Conservation (phyloP, 78 protist genomes). For the Mastigamoeba balamuthi region DNA sequence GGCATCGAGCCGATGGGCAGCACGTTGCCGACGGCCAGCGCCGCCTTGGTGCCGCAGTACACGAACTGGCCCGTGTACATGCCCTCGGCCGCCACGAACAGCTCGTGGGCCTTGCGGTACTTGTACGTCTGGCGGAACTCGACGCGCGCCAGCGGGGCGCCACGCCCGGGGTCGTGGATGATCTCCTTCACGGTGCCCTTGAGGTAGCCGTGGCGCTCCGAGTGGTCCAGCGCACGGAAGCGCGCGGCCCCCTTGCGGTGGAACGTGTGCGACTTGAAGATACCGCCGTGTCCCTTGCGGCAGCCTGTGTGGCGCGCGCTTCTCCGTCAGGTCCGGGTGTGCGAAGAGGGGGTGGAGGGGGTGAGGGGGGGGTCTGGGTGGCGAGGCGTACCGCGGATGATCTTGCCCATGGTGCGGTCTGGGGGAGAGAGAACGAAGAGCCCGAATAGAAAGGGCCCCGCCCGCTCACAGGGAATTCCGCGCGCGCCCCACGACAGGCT, state of each 20-base stretch:
- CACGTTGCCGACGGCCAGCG: constrained; percentile 93
- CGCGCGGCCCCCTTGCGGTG: constrained; percentile 92
- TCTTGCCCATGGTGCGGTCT: too few species aligned
- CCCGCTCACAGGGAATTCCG: too few species aligned
- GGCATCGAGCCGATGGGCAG: constrained; percentile 88
- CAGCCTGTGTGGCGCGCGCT: too few species aligned
- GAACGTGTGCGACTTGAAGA: constrained; percentile 58
- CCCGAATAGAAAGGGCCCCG: too few species aligned
- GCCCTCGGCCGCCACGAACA: constrained; percentile 97
- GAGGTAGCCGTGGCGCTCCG: constrained; percentile 95
- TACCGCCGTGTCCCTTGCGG: neutral
- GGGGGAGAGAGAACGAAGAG: too few species aligned
- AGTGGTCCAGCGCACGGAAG: constrained; percentile 88
- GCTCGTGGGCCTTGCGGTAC: constrained; percentile 64
- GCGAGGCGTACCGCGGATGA: too few species aligned
- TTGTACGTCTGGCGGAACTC: constrained; percentile 87
- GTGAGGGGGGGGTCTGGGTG: too few species aligned
- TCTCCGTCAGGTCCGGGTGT: too few species aligned
- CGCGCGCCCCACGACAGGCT: too few species aligned
- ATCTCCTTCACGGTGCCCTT: constrained; percentile 80
- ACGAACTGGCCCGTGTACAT: constrained; percentile 98
- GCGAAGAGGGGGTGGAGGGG: too few species aligned
- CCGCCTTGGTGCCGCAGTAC: constrained; percentile 91
- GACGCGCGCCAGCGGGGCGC: constrained; percentile 98
- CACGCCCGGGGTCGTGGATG: constrained; percentile 99